Evolutionary conservation across 805 yeast species (phyloP).

Genomic region (Metschnikowia amazonensis): DNA sequence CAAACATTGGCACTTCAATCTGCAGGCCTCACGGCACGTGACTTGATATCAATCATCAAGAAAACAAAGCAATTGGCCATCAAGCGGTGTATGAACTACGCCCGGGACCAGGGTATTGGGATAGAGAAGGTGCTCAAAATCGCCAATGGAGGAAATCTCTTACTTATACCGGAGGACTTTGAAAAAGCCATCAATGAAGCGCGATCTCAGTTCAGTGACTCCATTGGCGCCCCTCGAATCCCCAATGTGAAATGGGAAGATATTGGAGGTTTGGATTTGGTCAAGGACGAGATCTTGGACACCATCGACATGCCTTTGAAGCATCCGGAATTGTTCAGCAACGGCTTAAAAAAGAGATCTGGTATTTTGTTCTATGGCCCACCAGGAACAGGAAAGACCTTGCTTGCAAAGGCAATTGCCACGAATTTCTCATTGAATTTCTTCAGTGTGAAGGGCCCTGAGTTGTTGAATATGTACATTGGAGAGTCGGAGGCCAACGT

Average conservation of each 20-base stretch:
- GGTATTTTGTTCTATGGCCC: constrained; percentile 97
- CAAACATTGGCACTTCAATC: constrained; percentile 71
- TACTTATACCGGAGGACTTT: constrained; percentile 57
- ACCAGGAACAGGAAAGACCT: constrained; percentile 97
- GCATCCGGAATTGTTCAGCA: constrained; percentile 83
- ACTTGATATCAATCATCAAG: constrained; percentile 65
- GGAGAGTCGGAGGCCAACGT: constrained; percentile 99
- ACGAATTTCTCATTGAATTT: constrained; percentile 91
- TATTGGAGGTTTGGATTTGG: constrained; percentile 89
- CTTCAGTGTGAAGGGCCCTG: constrained; percentile 97
- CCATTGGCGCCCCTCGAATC: constrained; percentile 94
- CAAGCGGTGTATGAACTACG: constrained; percentile 41
- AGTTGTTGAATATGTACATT: constrained; percentile 92
- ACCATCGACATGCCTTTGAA: constrained; percentile 95
- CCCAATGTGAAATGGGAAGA: constrained; percentile 97
- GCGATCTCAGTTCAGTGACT: constrained; percentile 82
- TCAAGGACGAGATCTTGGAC: constrained; percentile 88
- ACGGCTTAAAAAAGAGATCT: constrained; percentile 88
- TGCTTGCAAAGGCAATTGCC: constrained; percentile 95
- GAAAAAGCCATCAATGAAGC: constrained; percentile 74
- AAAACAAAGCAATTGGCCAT: constrained; percentile 59
- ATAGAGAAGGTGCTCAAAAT: constrained; percentile 33
- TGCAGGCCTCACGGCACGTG: constrained; percentile 89
- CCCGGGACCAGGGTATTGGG: constrained; percentile 20
- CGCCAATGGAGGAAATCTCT: constrained; percentile 55